A percentile compares a stretch with the other conserved stretches of the same genome.
Evolutionary conservation across 352 stramenopile genomes (phyloP).

Genomic region (Hyaloperonospora arabidopsidis): DNA sequence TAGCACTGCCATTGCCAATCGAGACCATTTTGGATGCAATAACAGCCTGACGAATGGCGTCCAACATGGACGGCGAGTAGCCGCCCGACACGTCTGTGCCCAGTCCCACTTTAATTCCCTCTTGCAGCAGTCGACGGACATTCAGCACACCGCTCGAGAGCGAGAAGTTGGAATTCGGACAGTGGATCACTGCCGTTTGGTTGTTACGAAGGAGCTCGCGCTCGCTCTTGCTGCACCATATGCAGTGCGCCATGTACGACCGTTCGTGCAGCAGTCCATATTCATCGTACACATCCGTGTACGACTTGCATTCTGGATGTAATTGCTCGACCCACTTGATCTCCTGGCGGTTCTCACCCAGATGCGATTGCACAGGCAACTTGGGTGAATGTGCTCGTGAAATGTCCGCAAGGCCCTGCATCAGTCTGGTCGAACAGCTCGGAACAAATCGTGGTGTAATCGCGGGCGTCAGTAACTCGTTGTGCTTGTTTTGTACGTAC

Average conservation of each 20-base stretch:
- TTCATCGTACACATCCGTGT: slow-evolving; percentile 75
- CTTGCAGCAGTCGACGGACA: slow-evolving; percentile 57
- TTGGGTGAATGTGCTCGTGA: slow-evolving; percentile 65
- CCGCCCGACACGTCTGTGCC: slow-evolving; percentile 92
- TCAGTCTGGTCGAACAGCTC: slow-evolving; percentile 74
- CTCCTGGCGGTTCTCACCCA: slow-evolving; percentile 87
- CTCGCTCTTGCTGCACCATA: slow-evolving; percentile 80
- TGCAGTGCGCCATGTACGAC: slow-evolving; percentile 92
- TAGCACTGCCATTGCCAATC: slow-evolving; percentile 51
- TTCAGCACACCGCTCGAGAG: slow-evolving; percentile 85
- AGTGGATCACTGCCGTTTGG: slow-evolving; percentile 87
- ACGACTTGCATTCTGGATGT: slow-evolving; percentile 71
- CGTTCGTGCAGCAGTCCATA: slow-evolving; percentile 85
- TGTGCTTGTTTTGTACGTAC: slow-evolving; percentile 75
- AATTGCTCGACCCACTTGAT: slow-evolving; percentile 80
- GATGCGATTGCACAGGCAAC: slow-evolving; percentile 86
- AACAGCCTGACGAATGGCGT: slow-evolving; percentile 85
- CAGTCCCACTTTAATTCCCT: slow-evolving; percentile 86
- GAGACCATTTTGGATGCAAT: slow-evolving; percentile 84
- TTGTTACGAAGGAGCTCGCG: slow-evolving; percentile 52
- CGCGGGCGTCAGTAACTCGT: slow-evolving; percentile 74
- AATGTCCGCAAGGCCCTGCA: slow-evolving; percentile 73
- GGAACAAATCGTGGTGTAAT: slow-evolving; percentile 93
- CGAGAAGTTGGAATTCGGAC: slow-evolving; percentile 92
- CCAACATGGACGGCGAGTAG: slow-evolving; percentile 91